Conservation (phyloP, 176 grass and related monocot genomes). For the Hordeum marinum region DNA sequence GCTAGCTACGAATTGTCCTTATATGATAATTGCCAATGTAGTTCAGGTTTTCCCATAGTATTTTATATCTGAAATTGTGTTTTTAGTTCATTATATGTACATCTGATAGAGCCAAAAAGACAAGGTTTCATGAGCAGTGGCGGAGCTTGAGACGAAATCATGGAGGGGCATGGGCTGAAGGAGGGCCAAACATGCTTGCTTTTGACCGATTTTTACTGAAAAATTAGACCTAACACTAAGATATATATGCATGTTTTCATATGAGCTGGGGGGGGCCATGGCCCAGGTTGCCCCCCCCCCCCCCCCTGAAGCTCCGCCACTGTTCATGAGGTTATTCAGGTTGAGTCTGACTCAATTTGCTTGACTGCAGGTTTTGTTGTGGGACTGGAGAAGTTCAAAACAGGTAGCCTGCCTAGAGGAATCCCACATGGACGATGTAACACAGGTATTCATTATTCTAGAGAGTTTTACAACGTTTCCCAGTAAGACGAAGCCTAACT, state of each 20-base stretch:
- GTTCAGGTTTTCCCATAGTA: background rate
- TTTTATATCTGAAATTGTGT: background rate
- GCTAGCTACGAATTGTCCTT: background rate
- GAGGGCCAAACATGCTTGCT: no score
- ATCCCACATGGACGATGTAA: conserved; percentile 92
- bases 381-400: conserved; percentile 95
- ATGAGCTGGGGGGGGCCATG: no score
- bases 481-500: background rate
- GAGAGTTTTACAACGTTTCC: background rate
- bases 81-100: background rate
- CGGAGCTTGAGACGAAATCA: no score
- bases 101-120: background rate
- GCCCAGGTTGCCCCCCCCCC: no score
- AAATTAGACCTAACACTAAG: no score
- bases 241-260: no score
- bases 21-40: background rate
- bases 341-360: background rate
- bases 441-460: conserved; percentile 47
- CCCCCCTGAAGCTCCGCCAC: no score
- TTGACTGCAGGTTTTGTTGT: conserved; percentile 66
- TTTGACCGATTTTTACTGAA: no score
- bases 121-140: background rate
- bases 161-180: no score
- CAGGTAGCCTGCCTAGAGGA: conserved; percentile 80
- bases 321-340: no score